These are phyloP conservation scores for Craterostigma plantagineum DNA, from an alignment of 257 asterid species.

Conservation along the genomic window DNA sequence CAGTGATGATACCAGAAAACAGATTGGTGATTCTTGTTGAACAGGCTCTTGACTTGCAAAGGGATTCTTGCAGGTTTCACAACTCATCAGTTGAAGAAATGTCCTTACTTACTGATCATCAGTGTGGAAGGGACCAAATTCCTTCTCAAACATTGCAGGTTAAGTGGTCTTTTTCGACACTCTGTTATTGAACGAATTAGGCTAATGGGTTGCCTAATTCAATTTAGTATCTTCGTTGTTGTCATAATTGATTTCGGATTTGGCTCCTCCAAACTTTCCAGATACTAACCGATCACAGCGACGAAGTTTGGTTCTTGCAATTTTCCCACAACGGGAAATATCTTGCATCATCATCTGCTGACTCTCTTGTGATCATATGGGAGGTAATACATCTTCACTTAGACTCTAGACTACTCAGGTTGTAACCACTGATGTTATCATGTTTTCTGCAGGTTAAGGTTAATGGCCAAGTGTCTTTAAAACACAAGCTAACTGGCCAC, in stretches of 20 bases:
- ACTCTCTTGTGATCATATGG: conserved; percentile 57
- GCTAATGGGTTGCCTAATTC: too few species aligned
- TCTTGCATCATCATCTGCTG: conserved; percentile 57
- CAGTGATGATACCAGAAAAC: conserved; percentile 49
- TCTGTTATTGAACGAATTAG: too few species aligned
- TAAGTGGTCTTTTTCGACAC: not conserved
- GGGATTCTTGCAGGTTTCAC: conserved; percentile 54
- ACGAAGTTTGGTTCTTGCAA: conserved; percentile 71
- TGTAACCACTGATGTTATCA: conserved; percentile 1
- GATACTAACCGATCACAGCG: conserved; percentile 43
- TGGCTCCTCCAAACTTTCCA: conserved; percentile 10
- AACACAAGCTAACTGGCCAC: conserved; percentile 45
- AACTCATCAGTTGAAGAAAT: conserved; percentile 41
- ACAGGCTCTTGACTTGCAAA: conserved; percentile 65
- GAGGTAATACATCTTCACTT: conserved; percentile 21
- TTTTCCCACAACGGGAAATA: conserved; percentile 59
- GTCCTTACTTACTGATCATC: conserved; percentile 63
- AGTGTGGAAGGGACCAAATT: conserved; percentile 55
- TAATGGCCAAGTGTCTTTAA: conserved; percentile 31
- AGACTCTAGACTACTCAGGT: too few species aligned
- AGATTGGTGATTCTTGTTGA: conserved; percentile 67
- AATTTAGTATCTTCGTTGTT: too few species aligned
- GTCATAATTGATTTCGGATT: too few species aligned
- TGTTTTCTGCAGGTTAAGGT: conserved; percentile 24
- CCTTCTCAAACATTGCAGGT: conserved; percentile 70